Evolutionary conservation across 495 filamentous ascomycete species (phyloP).

Genomic region (Lophium mytilinum): DNA sequence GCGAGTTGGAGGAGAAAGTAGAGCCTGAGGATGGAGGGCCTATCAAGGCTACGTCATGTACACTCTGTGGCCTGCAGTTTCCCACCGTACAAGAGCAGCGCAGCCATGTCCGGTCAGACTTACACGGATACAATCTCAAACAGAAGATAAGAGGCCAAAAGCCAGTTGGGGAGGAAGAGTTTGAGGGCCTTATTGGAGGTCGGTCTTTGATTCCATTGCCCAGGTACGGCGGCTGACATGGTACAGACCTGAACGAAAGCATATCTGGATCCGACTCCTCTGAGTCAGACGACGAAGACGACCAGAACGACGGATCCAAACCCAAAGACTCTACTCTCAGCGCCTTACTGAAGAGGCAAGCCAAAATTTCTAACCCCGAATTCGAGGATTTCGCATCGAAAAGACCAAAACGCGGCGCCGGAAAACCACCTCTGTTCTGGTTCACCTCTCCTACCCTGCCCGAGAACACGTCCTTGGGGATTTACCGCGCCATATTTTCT

Average conservation of each 20-base stretch:
- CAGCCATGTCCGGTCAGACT: constrained; percentile 79
- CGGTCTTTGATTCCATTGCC: background rate
- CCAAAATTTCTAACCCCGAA: constrained; percentile 53
- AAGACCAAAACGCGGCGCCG: constrained; percentile 46
- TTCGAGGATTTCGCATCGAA: constrained; percentile 37
- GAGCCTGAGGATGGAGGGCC: constrained; percentile 39
- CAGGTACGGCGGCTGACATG: background rate
- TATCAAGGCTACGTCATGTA: constrained; percentile 66
- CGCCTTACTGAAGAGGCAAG: constrained; percentile 74
- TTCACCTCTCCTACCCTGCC: constrained; percentile 68
- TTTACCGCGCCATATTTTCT: constrained; percentile 80
- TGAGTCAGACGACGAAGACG: constrained; percentile 47
- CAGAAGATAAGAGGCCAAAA: constrained; percentile 65
- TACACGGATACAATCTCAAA: constrained; percentile 91
- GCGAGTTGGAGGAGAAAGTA: constrained; percentile 13
- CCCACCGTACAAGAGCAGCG: constrained; percentile 70
- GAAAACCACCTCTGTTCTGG: constrained; percentile 77
- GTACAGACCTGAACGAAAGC: constrained; percentile 68
- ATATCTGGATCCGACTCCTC: constrained; percentile 73
- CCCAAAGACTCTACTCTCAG: constrained; percentile 55
- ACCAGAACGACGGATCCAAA: constrained; percentile 34
- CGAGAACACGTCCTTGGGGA: constrained; percentile 67
- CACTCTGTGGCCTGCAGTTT: constrained; percentile 68
- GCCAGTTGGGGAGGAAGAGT: constrained; percentile 67
- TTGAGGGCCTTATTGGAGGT: constrained; percentile 68